phyloP scores from a whole-genome alignment of 805 yeast species.

The Diddensiella transvaalensis region DNA sequence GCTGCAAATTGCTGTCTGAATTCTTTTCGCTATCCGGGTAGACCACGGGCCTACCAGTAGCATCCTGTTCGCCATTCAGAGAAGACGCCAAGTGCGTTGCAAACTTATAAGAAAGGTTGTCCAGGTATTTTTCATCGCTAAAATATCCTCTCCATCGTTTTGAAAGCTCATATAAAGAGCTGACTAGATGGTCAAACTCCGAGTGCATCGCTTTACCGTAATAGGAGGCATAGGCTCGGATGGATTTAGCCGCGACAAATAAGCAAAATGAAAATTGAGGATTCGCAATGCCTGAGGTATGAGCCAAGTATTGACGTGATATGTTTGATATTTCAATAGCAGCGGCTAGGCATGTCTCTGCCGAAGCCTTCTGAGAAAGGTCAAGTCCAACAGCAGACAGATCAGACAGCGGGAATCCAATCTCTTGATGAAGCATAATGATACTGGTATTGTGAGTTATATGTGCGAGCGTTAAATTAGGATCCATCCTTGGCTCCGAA shows the following conservation, averaged over 20 bases:
- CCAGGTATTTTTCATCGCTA: slow-evolving; percentile 1
- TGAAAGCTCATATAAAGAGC: neutral
- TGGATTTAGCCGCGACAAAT: slow-evolving; percentile 13
- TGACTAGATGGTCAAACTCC: slow-evolving; percentile 1
- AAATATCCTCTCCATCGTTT: neutral
- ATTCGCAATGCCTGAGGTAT: neutral
- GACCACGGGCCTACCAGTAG: too few relatives aligned
- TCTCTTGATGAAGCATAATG: slow-evolving; percentile 10
- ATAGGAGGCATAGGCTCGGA: too few relatives aligned
- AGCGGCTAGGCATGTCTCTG: slow-evolving; percentile 10
- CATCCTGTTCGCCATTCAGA: too few relatives aligned
- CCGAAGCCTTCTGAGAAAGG: neutral
- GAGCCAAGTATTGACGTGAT: slow-evolving; percentile 4
- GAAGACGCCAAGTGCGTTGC: too few relatives aligned
- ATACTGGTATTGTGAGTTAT: too few relatives aligned
- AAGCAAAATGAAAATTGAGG: slow-evolving; percentile 14
- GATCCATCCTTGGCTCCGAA: slow-evolving; percentile 10
- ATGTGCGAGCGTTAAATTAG: slow-evolving; percentile 13
- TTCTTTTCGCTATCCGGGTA: too few relatives aligned
- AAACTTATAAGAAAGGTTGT: too few relatives aligned
- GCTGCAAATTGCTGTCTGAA: too few relatives aligned
- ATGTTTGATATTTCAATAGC: slow-evolving; percentile 9
- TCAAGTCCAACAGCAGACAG: neutral
- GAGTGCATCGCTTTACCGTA: too few relatives aligned
- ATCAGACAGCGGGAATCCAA: slow-evolving; percentile 9